These are phyloP conservation scores for Coemansia sp. DNA, from an alignment of 192 early-diverging fungal species.

Conservation along the genomic window DNA sequence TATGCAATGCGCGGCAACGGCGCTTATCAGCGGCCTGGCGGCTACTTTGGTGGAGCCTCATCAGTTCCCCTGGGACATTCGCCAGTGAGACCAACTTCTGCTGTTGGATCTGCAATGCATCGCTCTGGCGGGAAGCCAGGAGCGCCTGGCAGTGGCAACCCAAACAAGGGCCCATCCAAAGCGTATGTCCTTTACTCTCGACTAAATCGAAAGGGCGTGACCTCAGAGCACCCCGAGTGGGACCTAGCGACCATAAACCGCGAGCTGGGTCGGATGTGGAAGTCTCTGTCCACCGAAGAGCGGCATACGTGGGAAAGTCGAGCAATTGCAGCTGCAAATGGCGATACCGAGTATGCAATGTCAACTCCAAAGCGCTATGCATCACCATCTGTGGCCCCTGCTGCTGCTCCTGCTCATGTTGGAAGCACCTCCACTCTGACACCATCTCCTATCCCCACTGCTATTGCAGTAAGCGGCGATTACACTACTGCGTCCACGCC, in stretches of 20 bases:
- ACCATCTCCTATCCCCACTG: slow-evolving; percentile 23
- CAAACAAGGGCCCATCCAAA: slow-evolving; percentile 54
- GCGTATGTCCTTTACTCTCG: slow-evolving; percentile 53
- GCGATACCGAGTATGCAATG: slow-evolving; percentile 17
- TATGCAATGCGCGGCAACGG: slow-evolving; percentile 3
- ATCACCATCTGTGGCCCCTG: slow-evolving; percentile 7
- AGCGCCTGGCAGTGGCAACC: slow-evolving; percentile 20
- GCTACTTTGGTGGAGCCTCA: slow-evolving; percentile 20
- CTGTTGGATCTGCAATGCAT: neutral
- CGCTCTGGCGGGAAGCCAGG: slow-evolving; percentile 17
- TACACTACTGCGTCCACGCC: slow-evolving; percentile 25
- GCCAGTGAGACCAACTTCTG: slow-evolving; percentile 1
- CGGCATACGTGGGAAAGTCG: slow-evolving; percentile 45
- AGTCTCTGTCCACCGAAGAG: slow-evolving; percentile 36
- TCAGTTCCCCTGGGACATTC: slow-evolving; percentile 5
- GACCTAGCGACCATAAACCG: slow-evolving; percentile 52
- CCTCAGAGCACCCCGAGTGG: slow-evolving; percentile 42
- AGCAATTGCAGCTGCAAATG: slow-evolving; percentile 19
- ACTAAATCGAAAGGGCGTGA: slow-evolving; percentile 38
- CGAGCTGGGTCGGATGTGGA: slow-evolving; percentile 55
- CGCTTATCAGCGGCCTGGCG: slow-evolving; percentile 25
- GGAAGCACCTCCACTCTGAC: slow-evolving; percentile 11
- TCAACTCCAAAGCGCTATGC: slow-evolving; percentile 23
- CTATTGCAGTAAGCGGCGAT: slow-evolving; percentile 21
- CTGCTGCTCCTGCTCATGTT: slow-evolving; percentile 6